phyloP scores from a whole-genome alignment of 2,329 filamentous ascomycete species.

The Ophiocordyceps camponoti-saundersi region DNA sequence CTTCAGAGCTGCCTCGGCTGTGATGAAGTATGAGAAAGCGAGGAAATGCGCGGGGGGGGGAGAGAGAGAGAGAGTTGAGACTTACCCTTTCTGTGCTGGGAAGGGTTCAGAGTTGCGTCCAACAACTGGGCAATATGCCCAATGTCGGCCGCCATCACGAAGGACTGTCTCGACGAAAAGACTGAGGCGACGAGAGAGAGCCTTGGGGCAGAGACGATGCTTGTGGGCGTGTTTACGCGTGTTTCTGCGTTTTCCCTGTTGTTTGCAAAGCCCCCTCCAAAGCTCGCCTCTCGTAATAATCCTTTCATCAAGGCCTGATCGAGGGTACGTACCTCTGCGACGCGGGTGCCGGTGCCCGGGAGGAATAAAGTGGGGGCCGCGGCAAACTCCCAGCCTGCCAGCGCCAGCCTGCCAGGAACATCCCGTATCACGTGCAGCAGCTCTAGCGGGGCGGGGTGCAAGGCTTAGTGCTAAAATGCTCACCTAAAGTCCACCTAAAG shows the following conservation, averaged over 20 bases:
- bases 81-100: constrained; percentile 77
- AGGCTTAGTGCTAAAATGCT: too few species aligned
- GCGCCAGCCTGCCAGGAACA: background rate
- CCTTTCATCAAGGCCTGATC: background rate
- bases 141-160: constrained; percentile 36
- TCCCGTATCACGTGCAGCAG: background rate
- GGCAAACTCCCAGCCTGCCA: too few species aligned
- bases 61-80: too few species aligned
- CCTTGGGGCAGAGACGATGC: too few species aligned
- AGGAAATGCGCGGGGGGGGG: constrained; percentile 8
- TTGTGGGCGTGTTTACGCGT: too few species aligned
- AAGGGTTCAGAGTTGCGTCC: constrained; percentile 75
- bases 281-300: too few species aligned
- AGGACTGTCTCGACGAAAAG: background rate
- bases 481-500: too few species aligned
- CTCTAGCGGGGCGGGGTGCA: too few species aligned
- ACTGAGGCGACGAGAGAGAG: too few species aligned
- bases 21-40: constrained; percentile 15
- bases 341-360: too few species aligned
- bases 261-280: too few species aligned
- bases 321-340: background rate
- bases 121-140: constrained; percentile 62
- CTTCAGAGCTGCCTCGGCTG: constrained; percentile 70
- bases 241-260: too few species aligned
- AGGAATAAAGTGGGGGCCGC: background rate